Evolutionary conservation across 208 protist species (phyloP), one percentile per base, ranked within the genome.

Genomic region (Crithidia thermophila): DNA sequence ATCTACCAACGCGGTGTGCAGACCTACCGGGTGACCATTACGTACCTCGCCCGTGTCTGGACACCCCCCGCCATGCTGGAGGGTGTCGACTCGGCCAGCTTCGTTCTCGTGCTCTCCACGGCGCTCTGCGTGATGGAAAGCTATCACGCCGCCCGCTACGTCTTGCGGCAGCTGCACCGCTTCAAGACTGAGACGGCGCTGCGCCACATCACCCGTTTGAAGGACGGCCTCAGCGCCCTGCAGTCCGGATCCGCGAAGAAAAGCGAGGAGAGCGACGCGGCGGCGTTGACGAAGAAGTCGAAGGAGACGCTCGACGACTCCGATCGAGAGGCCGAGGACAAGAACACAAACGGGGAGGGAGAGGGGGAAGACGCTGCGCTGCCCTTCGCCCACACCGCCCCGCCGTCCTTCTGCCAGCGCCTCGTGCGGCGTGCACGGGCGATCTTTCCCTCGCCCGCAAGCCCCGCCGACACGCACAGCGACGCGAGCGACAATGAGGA

Each of bases 71-170:
- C 58, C 1, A 31, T 28, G 3, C 23, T 72, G 1, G 67, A 61
- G 21, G 67, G 47, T 40, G 57, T 72, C 6, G 67, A 72, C 40
- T 72, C 56, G 1, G 67, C 67, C 34, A 39, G 52, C 30, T 72
- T 65, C 36, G 57, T 72, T 9, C 50, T 64, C 36, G n/a, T 45
- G 10, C 37, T 65, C 28, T 56, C 39, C 36, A 53, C 36, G 4
- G 30, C 36, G 0, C 47, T 72, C 6, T 49, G 39, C 23, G 57
- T 60, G 28, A 72, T 72, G 67, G 67, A 72, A 36, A 31, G 67
- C 28, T 72, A 52, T 40, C 58, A 72, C 21, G 67, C 67, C 11
- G 37, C 42, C 21, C 43, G 67, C 39, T 72, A 65, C 57, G 50
- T 50, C 8, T 18, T 72, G 28, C 46, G 67, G 2, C 67, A 72